Evolutionary conservation across 345 rosid genomes (phyloP).

Genomic region (Eucalyptus pauciflora): DNA sequence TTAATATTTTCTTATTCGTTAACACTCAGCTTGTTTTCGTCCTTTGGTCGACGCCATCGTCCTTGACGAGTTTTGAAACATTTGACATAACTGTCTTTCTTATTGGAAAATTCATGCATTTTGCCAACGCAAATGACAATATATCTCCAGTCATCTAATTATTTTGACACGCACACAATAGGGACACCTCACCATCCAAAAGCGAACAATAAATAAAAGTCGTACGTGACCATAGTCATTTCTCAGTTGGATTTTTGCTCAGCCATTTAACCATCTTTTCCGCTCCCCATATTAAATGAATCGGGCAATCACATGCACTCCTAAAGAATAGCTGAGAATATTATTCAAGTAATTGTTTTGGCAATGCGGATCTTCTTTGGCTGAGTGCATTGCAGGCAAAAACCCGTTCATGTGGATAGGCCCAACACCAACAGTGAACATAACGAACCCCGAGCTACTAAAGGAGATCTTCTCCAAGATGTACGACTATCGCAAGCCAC

Average conservation of each 20-base stretch:
- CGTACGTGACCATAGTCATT: background rate
- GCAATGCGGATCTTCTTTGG: background rate
- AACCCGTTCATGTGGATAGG: background rate
- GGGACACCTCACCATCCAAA: no score
- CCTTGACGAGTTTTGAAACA: background rate
- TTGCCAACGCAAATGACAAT: background rate
- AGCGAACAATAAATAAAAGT: no score
- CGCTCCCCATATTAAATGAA: background rate
- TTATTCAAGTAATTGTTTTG: background rate
- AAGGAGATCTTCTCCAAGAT: background rate
- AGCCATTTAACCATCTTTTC: background rate
- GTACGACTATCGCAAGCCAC: background rate
- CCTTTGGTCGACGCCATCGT: background rate
- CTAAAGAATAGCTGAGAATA: background rate
- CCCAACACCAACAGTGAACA: background rate
- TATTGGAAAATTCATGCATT: background rate
- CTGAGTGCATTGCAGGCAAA: background rate
- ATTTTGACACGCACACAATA: no score
- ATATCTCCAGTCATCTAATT: no score
- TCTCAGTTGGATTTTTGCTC: background rate
- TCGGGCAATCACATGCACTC: background rate
- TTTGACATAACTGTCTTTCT: background rate
- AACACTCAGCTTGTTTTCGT: background rate
- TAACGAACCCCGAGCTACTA: background rate
- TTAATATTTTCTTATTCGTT: background rate